Percentiles rank a stretch among this genome's conserved stretches.
Conservation (phyloP, 768 basidiomycete species). For the Tulasnella sp. region DNA sequence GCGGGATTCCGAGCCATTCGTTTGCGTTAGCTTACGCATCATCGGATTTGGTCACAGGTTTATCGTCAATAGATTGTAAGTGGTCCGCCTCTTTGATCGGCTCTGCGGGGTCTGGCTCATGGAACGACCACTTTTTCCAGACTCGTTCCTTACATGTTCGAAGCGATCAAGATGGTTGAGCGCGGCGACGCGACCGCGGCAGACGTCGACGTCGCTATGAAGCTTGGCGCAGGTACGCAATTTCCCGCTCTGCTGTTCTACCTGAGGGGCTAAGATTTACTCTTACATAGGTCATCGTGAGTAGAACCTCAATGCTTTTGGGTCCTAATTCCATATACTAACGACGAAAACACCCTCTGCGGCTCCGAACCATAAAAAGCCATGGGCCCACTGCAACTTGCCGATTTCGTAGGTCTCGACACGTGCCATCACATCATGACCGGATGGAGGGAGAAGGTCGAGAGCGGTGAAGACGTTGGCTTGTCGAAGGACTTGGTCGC, state of each 20-base stretch:
- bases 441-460: slow-evolving; percentile 41
- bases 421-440: slow-evolving; percentile 35
- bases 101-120: background rate
- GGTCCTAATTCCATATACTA: background rate
- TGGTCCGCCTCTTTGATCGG: no score
- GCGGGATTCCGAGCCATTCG: background rate
- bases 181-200: slow-evolving; percentile 42
- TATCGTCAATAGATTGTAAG: slow-evolving; percentile 40
- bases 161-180: slow-evolving; percentile 43
- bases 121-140: slow-evolving; percentile 6
- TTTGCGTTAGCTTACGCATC: background rate
- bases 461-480: slow-evolving; percentile 32
- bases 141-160: slow-evolving; percentile 43
- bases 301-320: slow-evolving; percentile 4
- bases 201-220: slow-evolving; percentile 45
- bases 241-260: background rate
- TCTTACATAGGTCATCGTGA: slow-evolving; percentile 7
- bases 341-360: background rate
- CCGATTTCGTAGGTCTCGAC: slow-evolving; percentile 44
- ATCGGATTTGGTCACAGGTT: slow-evolving; percentile 32
- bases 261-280: background rate
- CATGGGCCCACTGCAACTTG: slow-evolving; percentile 38
- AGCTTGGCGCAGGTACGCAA: slow-evolving; percentile 42
- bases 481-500: slow-evolving; percentile 31
- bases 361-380: slow-evolving; percentile 27